A percentile compares a stretch with the other conserved stretches of the same genome.
Conservation (phyloP, 2,329 filamentous ascomycete species). For the Trichoderma pleuroti region DNA sequence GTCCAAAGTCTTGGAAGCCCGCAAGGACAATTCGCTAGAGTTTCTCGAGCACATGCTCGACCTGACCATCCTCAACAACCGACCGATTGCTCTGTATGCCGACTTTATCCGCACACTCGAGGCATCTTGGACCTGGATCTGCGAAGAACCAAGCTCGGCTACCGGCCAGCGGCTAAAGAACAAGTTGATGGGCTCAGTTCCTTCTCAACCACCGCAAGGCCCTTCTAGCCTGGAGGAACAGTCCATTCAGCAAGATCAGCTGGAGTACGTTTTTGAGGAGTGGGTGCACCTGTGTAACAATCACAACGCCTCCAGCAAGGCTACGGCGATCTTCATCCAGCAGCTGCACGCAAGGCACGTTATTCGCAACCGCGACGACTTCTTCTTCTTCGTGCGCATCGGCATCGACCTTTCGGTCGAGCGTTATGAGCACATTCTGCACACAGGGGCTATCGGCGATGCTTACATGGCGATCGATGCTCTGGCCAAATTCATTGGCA, state of each 20-base stretch:
- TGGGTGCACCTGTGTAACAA: constrained; percentile 84
- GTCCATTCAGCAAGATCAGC: constrained; percentile 68
- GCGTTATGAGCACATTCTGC: constrained; percentile 69
- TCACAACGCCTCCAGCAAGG: constrained; percentile 69
- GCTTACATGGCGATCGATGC: constrained; percentile 68
- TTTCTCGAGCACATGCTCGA: constrained; percentile 79
- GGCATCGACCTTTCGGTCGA: constrained; percentile 77
- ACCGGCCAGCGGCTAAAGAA: constrained; percentile 68
- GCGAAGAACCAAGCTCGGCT: constrained; percentile 63
- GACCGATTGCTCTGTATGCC: constrained; percentile 73
- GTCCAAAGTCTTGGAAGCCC: constrained; percentile 67
- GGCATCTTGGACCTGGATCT: constrained; percentile 76
- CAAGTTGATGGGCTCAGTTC: constrained; percentile 47
- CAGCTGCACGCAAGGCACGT: constrained; percentile 75
- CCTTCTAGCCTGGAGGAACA: constrained; percentile 53
- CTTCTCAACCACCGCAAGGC: constrained; percentile 39
- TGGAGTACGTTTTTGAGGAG: constrained; percentile 94
- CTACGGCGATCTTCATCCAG: constrained; percentile 71
- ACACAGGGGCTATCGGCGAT: constrained; percentile 57
- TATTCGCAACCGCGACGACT: constrained; percentile 70
- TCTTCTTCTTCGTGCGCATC: constrained; percentile 73
- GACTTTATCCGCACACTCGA: constrained; percentile 84
- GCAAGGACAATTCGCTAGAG: constrained; percentile 68
- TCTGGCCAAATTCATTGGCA: constrained; percentile 73
- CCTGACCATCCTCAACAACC: constrained; percentile 72